These are phyloP conservation scores for Eimeria praecox DNA, from an alignment of 169 alveolate species.

Conservation along the genomic window DNA sequence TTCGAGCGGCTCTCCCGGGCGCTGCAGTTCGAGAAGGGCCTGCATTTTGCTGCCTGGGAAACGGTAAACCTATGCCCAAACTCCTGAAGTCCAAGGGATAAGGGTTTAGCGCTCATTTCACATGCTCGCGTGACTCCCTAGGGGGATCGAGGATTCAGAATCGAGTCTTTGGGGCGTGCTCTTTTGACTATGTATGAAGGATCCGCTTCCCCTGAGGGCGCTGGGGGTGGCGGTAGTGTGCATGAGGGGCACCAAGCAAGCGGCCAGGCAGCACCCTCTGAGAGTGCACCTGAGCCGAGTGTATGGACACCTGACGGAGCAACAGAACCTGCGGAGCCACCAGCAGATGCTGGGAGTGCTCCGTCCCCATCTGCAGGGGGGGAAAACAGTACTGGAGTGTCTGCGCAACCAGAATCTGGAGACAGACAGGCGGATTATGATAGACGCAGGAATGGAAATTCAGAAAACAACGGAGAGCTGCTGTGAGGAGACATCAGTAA, in stretches of 20 bases:
- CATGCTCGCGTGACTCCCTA: not conserved
- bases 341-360: constrained; percentile 45
- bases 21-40: constrained; percentile 18
- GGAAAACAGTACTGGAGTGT: constrained; percentile 3
- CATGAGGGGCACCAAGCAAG: constrained; percentile 28
- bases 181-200: constrained; percentile 69
- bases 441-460: constrained; percentile 6
- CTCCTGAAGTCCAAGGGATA: not conserved
- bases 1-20: not conserved
- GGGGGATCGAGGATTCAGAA: constrained; percentile 17
- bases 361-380: constrained; percentile 19
- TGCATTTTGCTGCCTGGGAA: not conserved
- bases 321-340: constrained; percentile 60
- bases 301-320: constrained; percentile 75
- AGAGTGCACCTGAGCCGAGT: constrained; percentile 62
- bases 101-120: not conserved
- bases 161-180: constrained; percentile 27
- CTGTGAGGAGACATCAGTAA: not conserved
- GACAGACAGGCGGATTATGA: constrained; percentile 43
- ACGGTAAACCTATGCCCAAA: not conserved
- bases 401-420: constrained; percentile 35
- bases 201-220: constrained; percentile 62
- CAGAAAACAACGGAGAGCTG: not conserved
- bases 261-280: constrained; percentile 11
- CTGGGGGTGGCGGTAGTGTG: constrained; percentile 65